A percentile compares a stretch with the other conserved stretches of the same genome.
These are phyloP conservation scores for Cryphonectria radicalis DNA, from an alignment of 2,329 filamentous ascomycete species.

Conservation along the genomic window DNA sequence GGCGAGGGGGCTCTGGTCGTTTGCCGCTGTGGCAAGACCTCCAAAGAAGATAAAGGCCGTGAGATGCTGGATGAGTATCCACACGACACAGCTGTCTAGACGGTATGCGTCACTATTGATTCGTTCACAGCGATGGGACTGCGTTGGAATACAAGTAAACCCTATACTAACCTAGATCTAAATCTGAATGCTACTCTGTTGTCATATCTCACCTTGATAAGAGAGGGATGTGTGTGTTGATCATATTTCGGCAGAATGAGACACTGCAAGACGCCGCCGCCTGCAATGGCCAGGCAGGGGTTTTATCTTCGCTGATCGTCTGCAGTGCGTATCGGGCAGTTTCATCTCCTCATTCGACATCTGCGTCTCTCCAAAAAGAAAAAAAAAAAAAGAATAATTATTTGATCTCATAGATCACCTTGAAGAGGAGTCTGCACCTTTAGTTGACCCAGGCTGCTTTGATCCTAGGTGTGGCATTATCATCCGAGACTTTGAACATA, in stretches of 20 bases:
- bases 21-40: background rate
- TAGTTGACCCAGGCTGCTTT: background rate
- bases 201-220: background rate
- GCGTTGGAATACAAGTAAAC: no score
- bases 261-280: background rate
- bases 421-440: background rate
- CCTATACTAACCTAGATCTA: background rate
- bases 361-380: background rate
- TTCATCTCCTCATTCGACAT: background rate
- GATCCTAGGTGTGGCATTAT: background rate
- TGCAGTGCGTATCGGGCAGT: background rate
- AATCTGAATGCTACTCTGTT: background rate
- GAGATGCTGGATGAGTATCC: background rate
- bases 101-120: background rate
- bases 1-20: no score
- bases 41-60: background rate
- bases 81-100: background rate
- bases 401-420: background rate
- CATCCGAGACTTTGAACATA: no score
- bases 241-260: background rate
- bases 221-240: background rate
- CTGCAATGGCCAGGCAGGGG: background rate
- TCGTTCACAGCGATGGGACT: background rate
- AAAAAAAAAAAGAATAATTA: no score
- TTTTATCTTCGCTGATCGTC: slow-evolving; percentile 1